phyloP scores from a whole-genome alignment of 345 rosid species.

The Geranium brycei region DNA sequence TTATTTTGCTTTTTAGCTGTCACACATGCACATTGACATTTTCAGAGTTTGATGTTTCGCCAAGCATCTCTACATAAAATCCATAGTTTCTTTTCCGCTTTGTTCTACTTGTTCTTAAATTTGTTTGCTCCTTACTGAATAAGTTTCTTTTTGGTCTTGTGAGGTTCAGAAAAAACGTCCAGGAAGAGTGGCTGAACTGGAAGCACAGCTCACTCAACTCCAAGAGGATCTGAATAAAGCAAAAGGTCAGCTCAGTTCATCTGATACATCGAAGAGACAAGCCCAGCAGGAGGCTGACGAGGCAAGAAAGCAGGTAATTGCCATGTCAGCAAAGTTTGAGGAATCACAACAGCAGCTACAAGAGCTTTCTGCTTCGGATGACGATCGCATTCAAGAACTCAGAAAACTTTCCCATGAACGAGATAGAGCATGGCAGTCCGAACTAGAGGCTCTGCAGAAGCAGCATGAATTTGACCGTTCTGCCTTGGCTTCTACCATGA shows the following conservation, averaged over 20 bases:
- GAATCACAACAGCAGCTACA: constrained; percentile 55
- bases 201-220: constrained; percentile 56
- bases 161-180: constrained; percentile 49
- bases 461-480: constrained; percentile 72
- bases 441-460: constrained; percentile 86
- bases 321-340: constrained; percentile 44
- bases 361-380: constrained; percentile 75
- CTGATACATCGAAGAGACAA: constrained; percentile 58
- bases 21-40: too few relatives aligned
- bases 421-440: constrained; percentile 91
- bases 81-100: too few relatives aligned
- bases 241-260: constrained; percentile 53
- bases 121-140: constrained; percentile 1
- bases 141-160: constrained; percentile 1
- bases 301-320: constrained; percentile 38
- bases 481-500: constrained; percentile 66
- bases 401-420: constrained; percentile 74
- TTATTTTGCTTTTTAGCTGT: too few relatives aligned
- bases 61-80: too few relatives aligned
- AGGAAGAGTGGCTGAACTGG: constrained; percentile 43
- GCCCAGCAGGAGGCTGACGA: constrained; percentile 76
- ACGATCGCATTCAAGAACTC: constrained; percentile 66
- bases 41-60: too few relatives aligned
- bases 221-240: constrained; percentile 74
- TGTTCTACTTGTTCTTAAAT: too few relatives aligned